Percentiles rank a stretch among this genome's conserved stretches.
phyloP scores from a whole-genome alignment of 306 rosid species.

The Cercis canadensis region DNA sequence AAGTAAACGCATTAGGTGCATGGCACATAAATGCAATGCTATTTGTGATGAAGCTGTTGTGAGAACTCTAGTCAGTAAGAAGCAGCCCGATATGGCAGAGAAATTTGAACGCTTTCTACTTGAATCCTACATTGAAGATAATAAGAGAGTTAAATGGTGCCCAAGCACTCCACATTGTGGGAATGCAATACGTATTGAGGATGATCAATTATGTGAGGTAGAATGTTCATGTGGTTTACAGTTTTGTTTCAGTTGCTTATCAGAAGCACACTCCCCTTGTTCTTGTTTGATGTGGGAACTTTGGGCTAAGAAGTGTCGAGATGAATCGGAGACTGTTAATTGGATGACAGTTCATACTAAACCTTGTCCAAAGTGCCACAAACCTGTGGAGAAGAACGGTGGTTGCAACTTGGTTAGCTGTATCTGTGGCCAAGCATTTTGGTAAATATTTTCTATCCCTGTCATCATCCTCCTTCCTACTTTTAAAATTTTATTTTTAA shows the following conservation, averaged over 20 bases:
- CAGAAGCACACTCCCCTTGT: conserved; percentile 94
- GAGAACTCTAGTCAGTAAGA: conserved; percentile 64
- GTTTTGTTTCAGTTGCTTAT: conserved; percentile 85
- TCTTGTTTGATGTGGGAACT: conserved; percentile 96
- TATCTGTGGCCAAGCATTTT: conserved; percentile 94
- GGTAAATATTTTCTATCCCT: conserved; percentile 56
- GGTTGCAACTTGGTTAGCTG: conserved; percentile 98
- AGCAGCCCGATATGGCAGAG: conserved; percentile 74
- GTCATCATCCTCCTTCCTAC: conserved; percentile 18
- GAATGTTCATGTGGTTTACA: conserved; percentile 94
- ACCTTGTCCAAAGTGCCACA: conserved; percentile 94
- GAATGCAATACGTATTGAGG: conserved; percentile 88
- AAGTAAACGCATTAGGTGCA: conserved; percentile 90
- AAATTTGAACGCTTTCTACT: conserved; percentile 94
- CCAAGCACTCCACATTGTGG: conserved; percentile 97
- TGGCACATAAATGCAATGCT: conserved; percentile 89
- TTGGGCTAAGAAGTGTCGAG: conserved; percentile 90
- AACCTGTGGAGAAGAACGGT: conserved; percentile 97
- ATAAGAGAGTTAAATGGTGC: conserved; percentile 94
- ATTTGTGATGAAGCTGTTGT: conserved; percentile 86
- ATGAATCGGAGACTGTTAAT: conserved; percentile 98
- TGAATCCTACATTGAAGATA: conserved; percentile 96
- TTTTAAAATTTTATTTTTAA: conserved; percentile 10
- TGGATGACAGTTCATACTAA: conserved; percentile 98
- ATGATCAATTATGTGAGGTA: conserved; percentile 81